Evolutionary conservation across 2,329 filamentous ascomycete genomes (phyloP), one percentile per base, ranked within the genome.

Genomic region (Trichothecium roseum): DNA sequence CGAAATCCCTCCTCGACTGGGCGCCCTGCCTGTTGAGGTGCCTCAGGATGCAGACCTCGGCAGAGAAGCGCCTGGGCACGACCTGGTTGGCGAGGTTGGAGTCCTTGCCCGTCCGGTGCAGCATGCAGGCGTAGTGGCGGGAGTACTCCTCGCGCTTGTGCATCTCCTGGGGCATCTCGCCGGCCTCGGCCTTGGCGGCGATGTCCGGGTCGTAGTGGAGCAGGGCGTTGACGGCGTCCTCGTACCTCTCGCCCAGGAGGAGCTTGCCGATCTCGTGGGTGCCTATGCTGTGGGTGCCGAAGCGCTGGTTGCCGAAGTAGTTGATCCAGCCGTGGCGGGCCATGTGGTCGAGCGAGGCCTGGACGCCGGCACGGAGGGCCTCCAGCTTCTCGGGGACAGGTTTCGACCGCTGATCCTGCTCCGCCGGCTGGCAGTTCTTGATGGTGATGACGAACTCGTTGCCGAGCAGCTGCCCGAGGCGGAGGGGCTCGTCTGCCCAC

Each of bases 241-340:
- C 72, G 46, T 87, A 87, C 49, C 94, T 78, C 20, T 75, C 81
- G 45, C 84, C 73, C 1, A 98, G 69, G 52, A 98, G 87, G 54
- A 84, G 80, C 52, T 81, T 75, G 33, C 91, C 91, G 34, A 95
- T 67, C 28, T 80, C 72, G 50, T 96, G 86, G 1, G 91, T 98
- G 24, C 87, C 83, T 10, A 84, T 81, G 18, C 77, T 66, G 56
- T 91, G 89, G 1, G 87, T 89, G 18, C 91, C 91, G 49, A 98
- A 98, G 17, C 91, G 79, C 60, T 98, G 91, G n/a, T 96, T 76
- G 8, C 91, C 91, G 52, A 88, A 98, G 63, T 96, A 98, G 60
- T 98, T 98, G 59, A 98, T 79, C 66, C 93, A 98, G 3, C 91
- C 91, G 30, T 80, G 72, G 30, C 76, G 62, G 37, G 71, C 66